Evolutionary conservation across 2,329 filamentous ascomycete genomes (phyloP).

Genomic region (Curvularia eragrostidis): DNA sequence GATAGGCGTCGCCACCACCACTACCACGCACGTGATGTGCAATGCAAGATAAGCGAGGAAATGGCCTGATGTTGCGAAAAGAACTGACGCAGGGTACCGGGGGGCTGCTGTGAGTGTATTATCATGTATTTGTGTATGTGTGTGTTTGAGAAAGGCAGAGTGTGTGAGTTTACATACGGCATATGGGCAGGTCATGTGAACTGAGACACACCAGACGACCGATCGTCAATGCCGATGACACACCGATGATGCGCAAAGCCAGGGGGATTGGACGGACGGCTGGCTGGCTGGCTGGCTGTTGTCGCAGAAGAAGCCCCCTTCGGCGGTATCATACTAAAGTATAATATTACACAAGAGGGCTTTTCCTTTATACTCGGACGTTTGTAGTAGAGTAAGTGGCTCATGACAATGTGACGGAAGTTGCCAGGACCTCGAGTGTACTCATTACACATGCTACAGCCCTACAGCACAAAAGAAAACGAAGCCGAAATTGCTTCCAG

Average conservation of each 20-base stretch:
- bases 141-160: neutral
- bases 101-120: neutral
- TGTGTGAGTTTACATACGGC: too few relatives aligned
- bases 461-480: conserved; percentile 1
- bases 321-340: too few relatives aligned
- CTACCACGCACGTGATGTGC: neutral
- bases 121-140: too few relatives aligned
- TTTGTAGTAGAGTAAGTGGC: too few relatives aligned
- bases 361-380: too few relatives aligned
- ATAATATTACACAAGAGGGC: too few relatives aligned
- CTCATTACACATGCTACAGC: conserved; percentile 6
- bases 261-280: neutral
- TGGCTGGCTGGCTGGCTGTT: neutral
- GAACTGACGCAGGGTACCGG: too few relatives aligned
- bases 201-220: conserved; percentile 1
- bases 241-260: neutral
- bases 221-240: conserved; percentile 2
- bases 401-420: too few relatives aligned
- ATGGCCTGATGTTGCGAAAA: neutral
- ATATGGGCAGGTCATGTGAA: too few relatives aligned
- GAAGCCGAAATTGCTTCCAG: conserved; percentile 12
- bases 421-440: too few relatives aligned
- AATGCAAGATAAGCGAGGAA: neutral
- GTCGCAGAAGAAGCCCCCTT: neutral
- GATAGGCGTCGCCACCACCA: neutral